phyloP scores from a whole-genome alignment of 2,329 filamentous ascomycete genomes.

The Penicillium sp. region DNA sequence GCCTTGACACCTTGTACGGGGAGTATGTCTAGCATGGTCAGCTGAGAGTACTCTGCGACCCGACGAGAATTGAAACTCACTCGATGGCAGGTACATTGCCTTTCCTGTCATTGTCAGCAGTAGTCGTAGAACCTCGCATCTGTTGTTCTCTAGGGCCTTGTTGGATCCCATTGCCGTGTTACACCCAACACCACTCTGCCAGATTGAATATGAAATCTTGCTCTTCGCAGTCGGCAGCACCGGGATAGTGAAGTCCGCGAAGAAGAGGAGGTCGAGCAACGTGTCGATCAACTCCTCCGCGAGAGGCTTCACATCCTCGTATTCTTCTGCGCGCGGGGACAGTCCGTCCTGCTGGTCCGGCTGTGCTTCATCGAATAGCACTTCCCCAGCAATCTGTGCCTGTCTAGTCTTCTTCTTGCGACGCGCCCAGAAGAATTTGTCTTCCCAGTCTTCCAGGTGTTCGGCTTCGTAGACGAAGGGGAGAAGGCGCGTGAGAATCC shows the following conservation, averaged over 20 bases:
- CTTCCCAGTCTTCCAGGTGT: constrained; percentile 79
- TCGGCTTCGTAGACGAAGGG: constrained; percentile 93
- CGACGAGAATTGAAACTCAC: constrained; percentile 38
- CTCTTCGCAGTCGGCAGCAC: constrained; percentile 68
- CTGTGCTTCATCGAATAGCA: constrained; percentile 79
- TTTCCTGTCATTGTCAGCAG: constrained; percentile 84
- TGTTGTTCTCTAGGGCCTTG: constrained; percentile 90
- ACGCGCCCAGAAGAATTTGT: constrained; percentile 86
- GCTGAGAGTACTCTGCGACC: neutral
- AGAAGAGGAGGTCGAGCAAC: constrained; percentile 86
- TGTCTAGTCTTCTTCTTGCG: constrained; percentile 71
- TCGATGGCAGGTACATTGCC: constrained; percentile 89
- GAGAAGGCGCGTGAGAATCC: constrained; percentile 83
- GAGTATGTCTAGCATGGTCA: constrained; percentile 55
- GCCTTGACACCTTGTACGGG: constrained; percentile 81
- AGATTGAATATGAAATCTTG: constrained; percentile 91
- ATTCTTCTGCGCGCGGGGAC: constrained; percentile 58
- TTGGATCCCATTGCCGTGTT: constrained; percentile 85
- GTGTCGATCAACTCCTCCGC: constrained; percentile 93
- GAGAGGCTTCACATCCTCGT: constrained; percentile 80
- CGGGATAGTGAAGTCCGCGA: constrained; percentile 83
- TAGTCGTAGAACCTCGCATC: constrained; percentile 84
- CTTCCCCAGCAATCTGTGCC: constrained; percentile 67
- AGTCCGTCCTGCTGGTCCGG: constrained; percentile 53
- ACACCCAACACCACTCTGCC: constrained; percentile 97